Percentiles rank a stretch among this genome's conserved stretches.
Evolutionary conservation across 2,329 filamentous ascomycete genomes (phyloP).

Genomic region (Dryadomyces quercus-mongolicae): DNA sequence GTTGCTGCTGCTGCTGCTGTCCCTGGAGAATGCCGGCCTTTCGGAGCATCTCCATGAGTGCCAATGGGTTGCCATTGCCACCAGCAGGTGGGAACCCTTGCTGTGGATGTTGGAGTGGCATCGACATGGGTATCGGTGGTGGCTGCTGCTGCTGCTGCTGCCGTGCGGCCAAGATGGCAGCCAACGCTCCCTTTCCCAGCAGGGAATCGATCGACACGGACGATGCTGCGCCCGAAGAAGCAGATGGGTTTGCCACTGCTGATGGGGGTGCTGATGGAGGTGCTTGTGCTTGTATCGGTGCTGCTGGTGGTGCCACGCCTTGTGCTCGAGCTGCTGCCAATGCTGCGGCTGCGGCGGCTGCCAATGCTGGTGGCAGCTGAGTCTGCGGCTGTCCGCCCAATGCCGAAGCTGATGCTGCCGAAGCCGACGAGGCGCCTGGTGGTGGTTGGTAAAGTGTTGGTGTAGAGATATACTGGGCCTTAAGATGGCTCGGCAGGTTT

Average conservation of each 20-base stretch:
- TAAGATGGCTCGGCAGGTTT: conserved; percentile 39
- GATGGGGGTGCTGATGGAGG: background rate
- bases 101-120: background rate
- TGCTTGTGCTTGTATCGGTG: conserved; percentile 5
- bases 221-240: conserved; percentile 22
- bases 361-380: conserved; percentile 16
- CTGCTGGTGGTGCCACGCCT: conserved; percentile 11
- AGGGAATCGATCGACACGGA: conserved; percentile 47
- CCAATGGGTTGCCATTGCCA: conserved; percentile 28
- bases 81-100: background rate
- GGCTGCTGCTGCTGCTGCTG: conserved; percentile 24
- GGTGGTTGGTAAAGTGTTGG: conserved; percentile 15
- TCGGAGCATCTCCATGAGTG: conserved; percentile 55
- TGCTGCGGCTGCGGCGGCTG: conserved; percentile 9
- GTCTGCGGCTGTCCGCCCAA: conserved; percentile 3
- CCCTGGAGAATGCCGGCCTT: conserved; percentile 49
- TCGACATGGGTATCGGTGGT: background rate
- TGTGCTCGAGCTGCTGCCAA: conserved; percentile 12
- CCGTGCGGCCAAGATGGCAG: conserved; percentile 36
- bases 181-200: conserved; percentile 47
- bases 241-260: background rate
- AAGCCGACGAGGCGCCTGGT: conserved; percentile 20
- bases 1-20: conserved; percentile 14
- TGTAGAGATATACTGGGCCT: conserved; percentile 20
- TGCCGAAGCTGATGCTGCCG: conserved; percentile 11